phyloP scores from a whole-genome alignment of 1,284 basidiomycete genomes.

The Ustilago curta region DNA sequence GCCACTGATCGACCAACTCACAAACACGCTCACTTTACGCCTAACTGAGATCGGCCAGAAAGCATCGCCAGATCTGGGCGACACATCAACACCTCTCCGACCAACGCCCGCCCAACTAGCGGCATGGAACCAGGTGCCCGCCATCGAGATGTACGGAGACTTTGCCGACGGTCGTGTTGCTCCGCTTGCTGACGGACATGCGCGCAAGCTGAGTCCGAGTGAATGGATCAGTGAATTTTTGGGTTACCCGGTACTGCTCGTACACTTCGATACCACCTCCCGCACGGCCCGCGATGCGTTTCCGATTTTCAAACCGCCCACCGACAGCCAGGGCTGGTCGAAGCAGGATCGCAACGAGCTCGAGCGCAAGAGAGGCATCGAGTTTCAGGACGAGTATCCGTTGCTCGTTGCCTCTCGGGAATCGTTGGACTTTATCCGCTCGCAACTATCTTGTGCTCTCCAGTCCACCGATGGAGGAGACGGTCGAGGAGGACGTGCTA shows the following conservation, averaged over 20 bases:
- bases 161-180: constrained; percentile 49
- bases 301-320: constrained; percentile 57
- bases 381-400: constrained; percentile 63
- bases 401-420: constrained; percentile 52
- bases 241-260: constrained; percentile 49
- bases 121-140: constrained; percentile 26
- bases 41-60: constrained; percentile 20
- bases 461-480: background rate
- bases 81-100: constrained; percentile 28
- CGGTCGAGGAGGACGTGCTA: constrained; percentile 26
- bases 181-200: background rate
- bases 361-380: constrained; percentile 38
- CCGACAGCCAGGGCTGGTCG: constrained; percentile 9
- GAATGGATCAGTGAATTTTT: constrained; percentile 58
- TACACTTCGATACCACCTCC: constrained; percentile 55
- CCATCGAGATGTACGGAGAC: constrained; percentile 56
- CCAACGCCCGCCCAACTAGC: constrained; percentile 12
- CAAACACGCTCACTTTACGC: constrained; percentile 21
- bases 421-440: constrained; percentile 34
- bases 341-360: constrained; percentile 17
- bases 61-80: constrained; percentile 6
- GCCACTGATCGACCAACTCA: constrained; percentile 26
- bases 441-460: constrained; percentile 34
- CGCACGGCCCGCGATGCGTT: constrained; percentile 31
- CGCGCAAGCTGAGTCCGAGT: constrained; percentile 19